Base-by-base conservation (phyloP, 164 flowering plant genomes). In the grape (Vitis vinifera) region DNA sequence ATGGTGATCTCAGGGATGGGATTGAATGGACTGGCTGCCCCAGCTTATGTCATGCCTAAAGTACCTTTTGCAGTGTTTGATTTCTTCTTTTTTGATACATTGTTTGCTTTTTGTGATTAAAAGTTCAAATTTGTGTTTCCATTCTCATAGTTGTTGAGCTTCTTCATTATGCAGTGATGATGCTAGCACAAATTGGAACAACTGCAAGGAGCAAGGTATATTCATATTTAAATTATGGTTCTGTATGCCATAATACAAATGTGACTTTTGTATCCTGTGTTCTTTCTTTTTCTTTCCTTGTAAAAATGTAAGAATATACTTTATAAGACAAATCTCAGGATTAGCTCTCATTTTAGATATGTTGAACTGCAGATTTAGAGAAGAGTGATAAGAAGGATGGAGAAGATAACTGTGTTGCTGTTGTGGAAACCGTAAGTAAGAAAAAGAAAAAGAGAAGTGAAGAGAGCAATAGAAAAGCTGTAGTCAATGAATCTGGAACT, bases 141-240 rank as follows among this genome's bases (percentile, higher is more conserved):
- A 13, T 55, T 62, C 73, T 68, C 65, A 68, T 17, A 57, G 11
- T 27, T 13, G 47, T 68, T 68, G 52, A 9, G 27, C 53, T 60
- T 55, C 27, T 66, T 1, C 62, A n/a, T 14, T 44, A 5, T 71
- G 72, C 75, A 74, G 80, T 55, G 59, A 65, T 27, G 14, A 60
- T 63, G 56, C 23, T 3, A 51, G 8, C 52, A 48, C 16, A 48
- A 27, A 71, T 29, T 13, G 16, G 1, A 31, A 37, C 8, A 51
- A 31, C 37, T 52, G 55, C 23, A 59, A 71, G 64, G 61, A 51
- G 44, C 73, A 51, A 66, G 79, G 80, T 76, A 56, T 51, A 65
- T 23, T 23, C 14, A 2, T 9, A 11, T 59, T 59, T 8, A 16
- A 10, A 16, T 59, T 8, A 4, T 60, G 10, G 58, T 60, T 27